A percentile compares a stretch with the other conserved stretches of the same genome.
Conservation (phyloP, 2,329 filamentous ascomycete species). For the Grosmannia serpens region DNA sequence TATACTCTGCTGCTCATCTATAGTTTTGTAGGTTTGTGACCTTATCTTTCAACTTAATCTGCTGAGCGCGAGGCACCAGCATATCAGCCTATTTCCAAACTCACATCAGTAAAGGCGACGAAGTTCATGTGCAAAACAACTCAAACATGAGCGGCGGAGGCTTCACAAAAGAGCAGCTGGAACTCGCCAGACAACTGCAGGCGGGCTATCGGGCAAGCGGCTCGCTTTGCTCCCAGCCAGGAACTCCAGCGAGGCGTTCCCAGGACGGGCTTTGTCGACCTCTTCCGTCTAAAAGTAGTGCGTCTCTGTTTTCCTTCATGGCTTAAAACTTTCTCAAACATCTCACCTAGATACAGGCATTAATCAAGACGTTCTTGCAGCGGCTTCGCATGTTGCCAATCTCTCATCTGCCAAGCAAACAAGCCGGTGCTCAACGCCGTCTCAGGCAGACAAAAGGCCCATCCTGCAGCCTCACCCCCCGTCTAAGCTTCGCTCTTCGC, state of each 20-base stretch:
- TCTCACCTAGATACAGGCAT: background rate
- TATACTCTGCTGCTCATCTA: background rate
- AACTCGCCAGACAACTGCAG: slow-evolving; percentile 9
- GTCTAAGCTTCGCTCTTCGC: background rate
- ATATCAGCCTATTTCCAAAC: background rate
- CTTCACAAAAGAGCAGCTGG: slow-evolving; percentile 8
- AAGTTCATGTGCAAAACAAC: background rate
- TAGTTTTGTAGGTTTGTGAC: background rate
- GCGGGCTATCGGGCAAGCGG: slow-evolving; percentile 4
- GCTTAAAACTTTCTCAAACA: background rate
- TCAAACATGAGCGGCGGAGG: background rate
- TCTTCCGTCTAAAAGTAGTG: background rate
- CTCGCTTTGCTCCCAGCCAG: slow-evolving; percentile 1
- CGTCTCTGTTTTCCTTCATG: background rate
- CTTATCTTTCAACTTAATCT: background rate
- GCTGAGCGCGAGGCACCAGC: background rate
- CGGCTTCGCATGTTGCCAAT: background rate
- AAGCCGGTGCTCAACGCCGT: background rate
- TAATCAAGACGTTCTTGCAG: background rate
- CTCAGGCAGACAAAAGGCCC: background rate
- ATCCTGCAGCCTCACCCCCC: background rate
- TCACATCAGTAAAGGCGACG: background rate
- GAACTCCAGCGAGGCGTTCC: background rate
- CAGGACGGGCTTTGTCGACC: background rate
- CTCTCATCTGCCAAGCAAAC: background rate